Evolutionary conservation across 164 flowering plant genomes (phyloP).

Genomic region (Litsea cubeba): DNA sequence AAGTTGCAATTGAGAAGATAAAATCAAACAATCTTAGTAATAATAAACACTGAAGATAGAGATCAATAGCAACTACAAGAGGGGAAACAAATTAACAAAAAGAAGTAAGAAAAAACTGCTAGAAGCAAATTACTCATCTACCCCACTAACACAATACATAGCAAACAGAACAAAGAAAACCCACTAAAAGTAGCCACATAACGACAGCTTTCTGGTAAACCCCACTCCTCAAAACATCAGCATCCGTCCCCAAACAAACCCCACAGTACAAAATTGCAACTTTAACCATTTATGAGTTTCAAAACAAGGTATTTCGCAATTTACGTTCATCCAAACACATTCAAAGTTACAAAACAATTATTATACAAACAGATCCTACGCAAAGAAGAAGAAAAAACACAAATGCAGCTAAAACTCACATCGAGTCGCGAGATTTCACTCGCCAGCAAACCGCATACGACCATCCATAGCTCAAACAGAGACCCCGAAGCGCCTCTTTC

Average conservation of each 20-base stretch:
- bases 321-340: not conserved
- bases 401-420: slow-evolving; percentile 38
- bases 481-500: slow-evolving; percentile 39
- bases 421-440: slow-evolving; percentile 46
- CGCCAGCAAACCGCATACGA: slow-evolving; percentile 75
- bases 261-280: not conserved
- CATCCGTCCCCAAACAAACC: not conserved
- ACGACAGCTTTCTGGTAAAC: not conserved
- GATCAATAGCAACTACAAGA: not conserved
- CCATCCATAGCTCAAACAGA: slow-evolving; percentile 69
- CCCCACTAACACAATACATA: not conserved
- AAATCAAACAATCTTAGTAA: not conserved
- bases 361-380: not conserved
- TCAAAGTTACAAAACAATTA: not conserved
- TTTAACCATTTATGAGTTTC: not conserved
- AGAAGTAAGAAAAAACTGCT: not conserved
- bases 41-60: not conserved
- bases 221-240: not conserved
- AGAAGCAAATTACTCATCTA: not conserved
- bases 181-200: not conserved
- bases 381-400: not conserved
- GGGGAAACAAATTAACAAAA: not conserved
- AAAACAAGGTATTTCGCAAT: not conserved
- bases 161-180: no score
- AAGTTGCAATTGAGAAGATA: not conserved